Conservation (phyloP, 164 flowering plant species). For the Echeveria elegans region DNA sequence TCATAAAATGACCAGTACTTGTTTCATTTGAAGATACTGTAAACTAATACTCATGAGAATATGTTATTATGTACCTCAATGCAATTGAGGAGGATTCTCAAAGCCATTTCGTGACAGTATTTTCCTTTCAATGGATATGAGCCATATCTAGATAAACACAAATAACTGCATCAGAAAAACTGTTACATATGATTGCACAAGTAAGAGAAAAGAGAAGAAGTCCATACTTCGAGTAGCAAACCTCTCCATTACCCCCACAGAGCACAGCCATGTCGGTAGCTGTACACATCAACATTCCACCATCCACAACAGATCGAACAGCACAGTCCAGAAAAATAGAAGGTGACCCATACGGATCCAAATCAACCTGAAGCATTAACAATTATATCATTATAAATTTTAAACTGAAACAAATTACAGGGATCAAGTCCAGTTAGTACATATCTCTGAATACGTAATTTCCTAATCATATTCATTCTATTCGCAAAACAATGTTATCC, state of each 20-base stretch:
- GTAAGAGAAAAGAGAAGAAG: slow-evolving; percentile 8
- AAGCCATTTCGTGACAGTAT: slow-evolving; percentile 97
- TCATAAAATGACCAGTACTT: neutral
- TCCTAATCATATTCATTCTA: neutral
- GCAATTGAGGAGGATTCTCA: slow-evolving; percentile 88
- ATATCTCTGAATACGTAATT: neutral
- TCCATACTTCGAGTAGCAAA: slow-evolving; percentile 93
- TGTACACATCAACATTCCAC: slow-evolving; percentile 96
- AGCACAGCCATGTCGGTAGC: slow-evolving; percentile 99
- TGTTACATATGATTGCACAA: neutral
- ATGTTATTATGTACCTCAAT: slow-evolving; percentile 63
- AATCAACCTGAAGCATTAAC: slow-evolving; percentile 73
- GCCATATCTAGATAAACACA: slow-evolving; percentile 54
- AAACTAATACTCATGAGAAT: neutral
- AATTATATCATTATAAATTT: neutral
- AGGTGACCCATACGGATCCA: slow-evolving; percentile 99
- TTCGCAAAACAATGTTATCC: neutral
- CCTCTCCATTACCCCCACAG: slow-evolving; percentile 95
- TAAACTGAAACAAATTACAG: neutral
- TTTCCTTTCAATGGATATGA: slow-evolving; percentile 89
- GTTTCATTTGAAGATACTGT: neutral
- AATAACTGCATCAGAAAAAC: slow-evolving; percentile 7
- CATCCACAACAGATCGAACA: slow-evolving; percentile 87
- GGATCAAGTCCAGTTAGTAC: neutral
- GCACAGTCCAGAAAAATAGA: slow-evolving; percentile 96